Base-by-base conservation (phyloP, 2,329 filamentous ascomycete species). In the Stemphylium beticola region DNA sequence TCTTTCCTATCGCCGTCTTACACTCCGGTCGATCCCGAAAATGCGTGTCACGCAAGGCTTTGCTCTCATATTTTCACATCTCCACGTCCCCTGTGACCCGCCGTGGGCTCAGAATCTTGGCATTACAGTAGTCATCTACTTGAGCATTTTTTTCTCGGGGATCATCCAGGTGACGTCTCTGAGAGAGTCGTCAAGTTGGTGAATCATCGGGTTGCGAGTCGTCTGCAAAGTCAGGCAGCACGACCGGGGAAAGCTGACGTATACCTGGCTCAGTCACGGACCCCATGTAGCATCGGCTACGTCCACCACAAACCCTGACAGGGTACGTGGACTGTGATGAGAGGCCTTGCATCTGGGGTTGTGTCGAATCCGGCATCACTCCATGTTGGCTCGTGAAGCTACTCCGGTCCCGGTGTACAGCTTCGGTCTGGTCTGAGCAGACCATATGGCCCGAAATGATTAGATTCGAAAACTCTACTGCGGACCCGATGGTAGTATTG, bases 231-330 rank as follows among this genome's bases (percentile, higher is more conserved):
- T 45, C 37, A 45, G 32, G 45, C 46, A 54, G 51, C 51, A 54
- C 51, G 51, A 54, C 51, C 51, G 51, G 51, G 51, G 40, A 55
- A 38, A 43, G 55, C 38, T 55, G 51, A 57, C 55, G 55, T 48
- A 46, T 46, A 47, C 41, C 41, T 50, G 37, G 47, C 37, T 41
- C 43, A 43, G 26, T 39, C 41, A 50, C 51, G 48, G 45, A 44
- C 51, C 55, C 55, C 42, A 43, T 26, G 42, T 49, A 39, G 31
- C 50, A 45, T 33, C 44, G 33, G 43, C 38, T 49, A 49, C 51
- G 51, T 44, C 45, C 22, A 38, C 39, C 14, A 31, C 24, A 8
- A 24, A 14, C 36, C 17, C 44, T 26, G n/a, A 22, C 32, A 37
- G 37, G 32, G 24, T 33, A 20, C 39, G 26, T 40, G 36, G 29